Base-by-base conservation (phyloP, 306 rosid genomes). In the Cicer chorassanicum region DNA sequence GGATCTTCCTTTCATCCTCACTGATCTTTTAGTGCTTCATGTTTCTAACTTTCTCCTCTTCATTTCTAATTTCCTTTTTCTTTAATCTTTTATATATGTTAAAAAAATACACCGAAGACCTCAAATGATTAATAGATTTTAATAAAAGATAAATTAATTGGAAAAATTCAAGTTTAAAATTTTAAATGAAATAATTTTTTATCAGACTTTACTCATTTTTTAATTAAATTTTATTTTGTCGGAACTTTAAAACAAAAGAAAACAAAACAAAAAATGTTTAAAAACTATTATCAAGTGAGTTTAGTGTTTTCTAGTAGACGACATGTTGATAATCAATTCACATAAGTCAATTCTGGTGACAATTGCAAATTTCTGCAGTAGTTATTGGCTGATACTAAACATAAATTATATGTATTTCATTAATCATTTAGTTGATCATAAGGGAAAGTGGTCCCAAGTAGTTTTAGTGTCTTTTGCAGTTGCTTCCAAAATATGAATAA, bases 391-490 rank as follows among this genome's bases (percentile, higher is more conserved):
- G 67, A 64, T 68, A 60, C 21, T 45, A 3, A 29, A 46, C 53
- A 51, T 43, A 6, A 60, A 63, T 5, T 73, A 15, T 19, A 12
- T 54, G 11, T 9, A 12, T 48, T 63, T 21, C 56, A 7, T 40
- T 24, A 54, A 21, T 69, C 43, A 44, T 60, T 60, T 73, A 56
- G 70, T 73, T 55, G 61, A 68, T 73, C 13, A 51, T 57, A 62
- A 38, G 74, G 60, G 69, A 82, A 62, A 73, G 61, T 63, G 83
- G 75, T 54, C 81, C 75, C 68, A 44, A 54, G 19, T 64, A 55
- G 44, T 14, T 40, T 64, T n/a, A 29, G 9, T 2, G 44, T 53
- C 59, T 14, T 14, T 43, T 71, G 68, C 18, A 71, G 50, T 71
- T 42, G 60, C 68, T 65, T 78, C 74, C 76, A 51, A 70, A 70